Evolutionary conservation across 2,329 filamentous ascomycete genomes (phyloP), one percentile per base, ranked within the genome.

Genomic region (Dactylonectria estremocensis): DNA sequence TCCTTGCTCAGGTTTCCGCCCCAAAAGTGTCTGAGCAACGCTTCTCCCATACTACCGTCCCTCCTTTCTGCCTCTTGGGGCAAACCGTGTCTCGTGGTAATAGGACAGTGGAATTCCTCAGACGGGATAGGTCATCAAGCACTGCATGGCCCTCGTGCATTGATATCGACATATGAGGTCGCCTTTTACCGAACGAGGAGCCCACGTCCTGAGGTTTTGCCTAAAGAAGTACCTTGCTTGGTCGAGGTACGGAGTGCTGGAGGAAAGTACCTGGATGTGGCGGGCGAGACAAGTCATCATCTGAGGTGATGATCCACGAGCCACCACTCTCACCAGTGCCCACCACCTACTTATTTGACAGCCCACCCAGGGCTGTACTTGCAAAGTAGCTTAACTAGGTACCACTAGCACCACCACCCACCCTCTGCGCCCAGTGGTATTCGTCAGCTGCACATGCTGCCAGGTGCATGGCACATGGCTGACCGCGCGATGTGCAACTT

Each of bases 251-350:
- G 31, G 45, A 24, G 45, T 31, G 43, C 37, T 50, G 33, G 24
- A 46, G 28, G 45, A 33, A 57, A 63, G 60, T 50, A 40, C 48
- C 52, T 49, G 53, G 20, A 28, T 59, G 31, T 52, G 35, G 35
- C 66, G 62, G 50, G 45, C 64, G 46, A 59, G 46, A 69, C 52
- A 68, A 53, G 66, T 60, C 61, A 62, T 66, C 63, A 67, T 61
- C 68, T 63, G 65, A 69, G 68, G 68, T 68, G 53, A 68, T 63
- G 65, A 61, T 68, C 61, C 61, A 70, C 62, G 58, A 66, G 54
- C 61, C 67, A 66, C 54, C 49, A 64, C 49, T 50, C 49, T 55
- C 67, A 69, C 57, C 31, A 11, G 50, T 18, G 50, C 50, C 61
- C 55, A 64, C 46, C 37, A 61, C 31, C 37, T 56, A 65, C 24